Evolutionary conservation across 495 filamentous ascomycete species (phyloP), one percentile per base, ranked within the genome.

Genomic region (Lophiotrema nucula): DNA sequence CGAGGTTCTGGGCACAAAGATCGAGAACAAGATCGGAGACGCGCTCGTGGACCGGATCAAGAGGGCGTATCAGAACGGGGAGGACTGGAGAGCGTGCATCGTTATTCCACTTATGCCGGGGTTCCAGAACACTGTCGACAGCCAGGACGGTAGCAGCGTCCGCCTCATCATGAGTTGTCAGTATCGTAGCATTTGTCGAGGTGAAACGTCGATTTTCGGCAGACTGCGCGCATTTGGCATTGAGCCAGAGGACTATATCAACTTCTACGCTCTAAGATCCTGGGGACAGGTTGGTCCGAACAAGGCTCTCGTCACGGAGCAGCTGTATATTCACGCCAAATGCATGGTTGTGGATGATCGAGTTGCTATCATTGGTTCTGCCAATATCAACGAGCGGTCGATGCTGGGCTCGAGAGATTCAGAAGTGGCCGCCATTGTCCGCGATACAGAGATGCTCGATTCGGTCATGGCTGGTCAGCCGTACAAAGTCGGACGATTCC

Each of bases 371-470:
- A 99, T 99, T 66, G 93, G 93, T 16, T 97, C 92, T 35, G 95
- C 93, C 24, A 99, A 99, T 68, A 99, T 99, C 76, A 99, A 99
- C 67, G 93, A 99, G 69, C 87, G 93, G 25, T 97, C 92, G 12
- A 92, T 99, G 90, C 68, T 96, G 19, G 93, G 93, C 31, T 83
- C 81, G 16, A 79, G 95, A 59, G 93, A 99, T 71, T 96, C 90
- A 0, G 93, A 99, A 69, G 86, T 89, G 47, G 95, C 95, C 2
- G 84, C 92, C 4, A 79, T 99, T 18, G 88, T 99, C 35, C 81
- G 92, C 43, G 93, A 99, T 72, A 95, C 88, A 1, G 90, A 96
- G 64, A 90, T 96, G 85, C 82, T 97, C 47, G 85, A 83, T 79
- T 96, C 90, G 15, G 88, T 81, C 42, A 97, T 99, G 93, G 89